Base-by-base conservation (phyloP, 495 filamentous ascomycete genomes). In the Talaromyces trachyspermus region DNA sequence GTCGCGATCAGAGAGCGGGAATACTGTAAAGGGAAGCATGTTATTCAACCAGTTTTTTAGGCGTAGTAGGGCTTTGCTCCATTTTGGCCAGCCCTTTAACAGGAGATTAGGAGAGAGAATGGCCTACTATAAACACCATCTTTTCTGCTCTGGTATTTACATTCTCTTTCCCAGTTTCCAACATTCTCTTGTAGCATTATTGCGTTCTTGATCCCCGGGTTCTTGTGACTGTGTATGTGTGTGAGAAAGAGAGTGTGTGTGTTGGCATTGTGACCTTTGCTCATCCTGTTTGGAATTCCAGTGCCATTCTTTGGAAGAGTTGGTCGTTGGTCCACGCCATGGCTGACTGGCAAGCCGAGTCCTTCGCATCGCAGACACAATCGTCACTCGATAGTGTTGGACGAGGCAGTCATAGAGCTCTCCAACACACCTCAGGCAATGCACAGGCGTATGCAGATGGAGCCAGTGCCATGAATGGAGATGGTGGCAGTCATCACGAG, bases 91-190 rank as follows among this genome's bases (percentile, higher is more conserved):
- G 37, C 37, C 44, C 44, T 46, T 46, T 25, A 19, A 35, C 27
- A 37, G 44, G 44, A 46, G 33, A 17, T 12, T 51, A 53, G 49
- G 62, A 55, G 55, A 60, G 59, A 68, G 58, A 49, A 63, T 62
- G 63, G 55, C 62, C 61, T 55, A 62, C 61, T 73, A 75, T 75
- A 72, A 72, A 72, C 69, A 70, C 57, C 64, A 67, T 69, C 62
- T 49, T 59, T 56, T 56, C 66, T 68, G 69, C 70, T 73, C 44
- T 33, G 44, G 44, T 30, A 46, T 37, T 49, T 62, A 74, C 77
- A 79, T 78, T 79, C 75, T 75, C 72, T 77, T 72, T 66, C 61
- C 50, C 65, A 74, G 70, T 70, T 61, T 66, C 62, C 66, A 61
- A 69, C 62, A 65, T 69, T 74, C 65, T 71, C 69, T 62, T 66